A percentile compares a stretch with the other conserved stretches of the same genome.
phyloP scores from a whole-genome alignment of 371 early-diverging fungal genomes.

The Choanephora cucurbitarum region DNA sequence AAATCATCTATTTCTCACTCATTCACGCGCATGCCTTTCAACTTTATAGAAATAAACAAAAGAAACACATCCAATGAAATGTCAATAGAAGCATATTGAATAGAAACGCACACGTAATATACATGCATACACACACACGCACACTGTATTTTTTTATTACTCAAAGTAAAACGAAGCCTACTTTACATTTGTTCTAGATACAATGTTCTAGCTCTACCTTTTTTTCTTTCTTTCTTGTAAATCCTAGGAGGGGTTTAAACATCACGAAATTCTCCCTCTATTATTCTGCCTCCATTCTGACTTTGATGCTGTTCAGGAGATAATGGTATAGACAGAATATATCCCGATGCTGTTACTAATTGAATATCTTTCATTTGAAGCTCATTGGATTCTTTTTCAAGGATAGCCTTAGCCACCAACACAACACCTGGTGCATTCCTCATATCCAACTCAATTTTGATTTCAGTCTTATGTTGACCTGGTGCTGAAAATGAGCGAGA shows the following conservation, averaged over 20 bases:
- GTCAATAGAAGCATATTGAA: too few relatives aligned
- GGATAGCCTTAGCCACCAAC: conserved; percentile 17
- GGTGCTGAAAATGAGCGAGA: not conserved
- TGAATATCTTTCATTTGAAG: conserved; percentile 8
- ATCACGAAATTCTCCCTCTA: conserved; percentile 34
- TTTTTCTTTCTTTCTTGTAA: not conserved
- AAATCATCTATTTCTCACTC: not conserved
- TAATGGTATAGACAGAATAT: conserved; percentile 8
- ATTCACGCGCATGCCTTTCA: too few relatives aligned
- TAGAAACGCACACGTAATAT: too few relatives aligned
- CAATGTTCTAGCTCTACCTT: too few relatives aligned
- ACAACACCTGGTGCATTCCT: conserved; percentile 9
- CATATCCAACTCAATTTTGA: conserved; percentile 26
- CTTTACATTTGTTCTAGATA: not conserved
- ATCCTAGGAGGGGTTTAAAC: not conserved
- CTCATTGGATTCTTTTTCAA: conserved; percentile 9
- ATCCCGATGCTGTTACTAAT: conserved; percentile 17
- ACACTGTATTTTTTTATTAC: not conserved
- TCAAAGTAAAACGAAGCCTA: not conserved
- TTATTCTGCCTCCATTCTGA: conserved; percentile 18
- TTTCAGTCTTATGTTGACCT: conserved; percentile 3
- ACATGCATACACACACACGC: not conserved
- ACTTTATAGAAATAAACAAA: too few relatives aligned
- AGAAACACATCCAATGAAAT: too few relatives aligned
- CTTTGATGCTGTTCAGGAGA: not conserved